A percentile compares a stretch with the other conserved stretches of the same genome.
Conservation (phyloP, 441 rosid genomes). For the Pelargonium cotyledonis region DNA sequence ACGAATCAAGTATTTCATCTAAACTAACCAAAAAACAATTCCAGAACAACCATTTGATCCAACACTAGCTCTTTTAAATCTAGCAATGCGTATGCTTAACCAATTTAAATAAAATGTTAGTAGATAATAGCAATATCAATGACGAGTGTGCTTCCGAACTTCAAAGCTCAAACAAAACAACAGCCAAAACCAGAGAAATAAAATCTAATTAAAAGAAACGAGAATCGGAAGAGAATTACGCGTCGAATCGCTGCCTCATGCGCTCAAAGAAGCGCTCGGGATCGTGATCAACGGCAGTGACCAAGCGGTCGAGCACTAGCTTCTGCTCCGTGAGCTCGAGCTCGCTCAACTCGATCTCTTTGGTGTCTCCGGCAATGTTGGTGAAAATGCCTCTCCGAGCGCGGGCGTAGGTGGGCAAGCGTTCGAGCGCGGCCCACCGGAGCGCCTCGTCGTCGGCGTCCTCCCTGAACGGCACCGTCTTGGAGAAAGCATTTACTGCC, state of each 20-base stretch:
- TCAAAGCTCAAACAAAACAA: neutral
- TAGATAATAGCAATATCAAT: no score
- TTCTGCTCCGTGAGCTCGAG: conserved; percentile 66
- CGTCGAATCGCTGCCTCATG: conserved; percentile 65
- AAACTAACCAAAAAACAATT: no score
- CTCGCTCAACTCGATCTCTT: conserved; percentile 60
- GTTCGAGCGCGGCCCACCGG: conserved; percentile 87
- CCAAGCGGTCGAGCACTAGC: conserved; percentile 68
- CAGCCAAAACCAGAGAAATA: neutral
- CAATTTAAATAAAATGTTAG: no score
- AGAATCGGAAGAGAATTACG: conserved; percentile 34
- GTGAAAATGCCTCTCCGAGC: conserved; percentile 74
- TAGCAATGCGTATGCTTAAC: no score
- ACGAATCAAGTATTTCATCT: no score
- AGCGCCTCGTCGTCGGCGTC: conserved; percentile 78
- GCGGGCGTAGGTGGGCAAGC: conserved; percentile 73
- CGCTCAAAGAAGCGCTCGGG: conserved; percentile 78
- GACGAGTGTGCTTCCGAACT: no score
- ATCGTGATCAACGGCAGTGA: conserved; percentile 67
- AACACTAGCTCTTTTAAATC: no score
- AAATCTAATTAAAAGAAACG: neutral
- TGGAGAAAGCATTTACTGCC: conserved; percentile 61
- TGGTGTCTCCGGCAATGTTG: conserved; percentile 53
- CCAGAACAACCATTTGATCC: no score
- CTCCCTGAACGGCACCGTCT: conserved; percentile 58